phyloP scores from a whole-genome alignment of 1,139 yeast species.

The Candida buenavistaensis region DNA sequence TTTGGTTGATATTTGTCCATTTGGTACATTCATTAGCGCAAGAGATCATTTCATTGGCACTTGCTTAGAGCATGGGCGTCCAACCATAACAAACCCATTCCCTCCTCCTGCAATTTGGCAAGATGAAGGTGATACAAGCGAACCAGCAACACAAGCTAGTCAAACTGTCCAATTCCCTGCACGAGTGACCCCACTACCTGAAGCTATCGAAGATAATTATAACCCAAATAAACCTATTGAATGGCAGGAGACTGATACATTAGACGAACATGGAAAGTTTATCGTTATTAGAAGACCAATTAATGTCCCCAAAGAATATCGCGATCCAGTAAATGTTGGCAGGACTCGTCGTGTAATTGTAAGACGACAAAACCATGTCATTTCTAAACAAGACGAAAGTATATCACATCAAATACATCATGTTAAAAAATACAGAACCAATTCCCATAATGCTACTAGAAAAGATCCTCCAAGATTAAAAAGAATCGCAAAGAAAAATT shows the following conservation, averaged over 20 bases:
- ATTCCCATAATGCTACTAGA: not conserved
- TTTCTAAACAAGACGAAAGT: not conserved
- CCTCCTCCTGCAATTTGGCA: constrained; percentile 14
- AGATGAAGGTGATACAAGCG: constrained; percentile 1
- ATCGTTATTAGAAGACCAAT: constrained; percentile 24
- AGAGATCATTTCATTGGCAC: constrained; percentile 58
- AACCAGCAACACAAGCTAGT: not conserved
- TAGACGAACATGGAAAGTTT: constrained; percentile 22
- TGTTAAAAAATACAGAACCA: constrained; percentile 3
- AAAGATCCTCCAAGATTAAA: not conserved
- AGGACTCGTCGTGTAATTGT: constrained; percentile 19
- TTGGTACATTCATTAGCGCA: constrained; percentile 46
- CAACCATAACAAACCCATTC: constrained; percentile 14
- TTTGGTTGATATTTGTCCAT: constrained; percentile 48
- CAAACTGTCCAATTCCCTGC: constrained; percentile 1
- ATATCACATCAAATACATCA: constrained; percentile 2
- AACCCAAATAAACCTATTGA: constrained; percentile 16
- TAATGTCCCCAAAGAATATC: constrained; percentile 19
- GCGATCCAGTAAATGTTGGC: constrained; percentile 15
- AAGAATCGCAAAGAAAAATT: constrained; percentile 1
- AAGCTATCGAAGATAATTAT: constrained; percentile 9
- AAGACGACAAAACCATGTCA: constrained; percentile 12
- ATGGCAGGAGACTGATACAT: constrained; percentile 27
- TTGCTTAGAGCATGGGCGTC: constrained; percentile 42
- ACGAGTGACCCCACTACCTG: not conserved